Conservation (phyloP, 2,329 filamentous ascomycete species). For the Colletotrichum agaves region DNA sequence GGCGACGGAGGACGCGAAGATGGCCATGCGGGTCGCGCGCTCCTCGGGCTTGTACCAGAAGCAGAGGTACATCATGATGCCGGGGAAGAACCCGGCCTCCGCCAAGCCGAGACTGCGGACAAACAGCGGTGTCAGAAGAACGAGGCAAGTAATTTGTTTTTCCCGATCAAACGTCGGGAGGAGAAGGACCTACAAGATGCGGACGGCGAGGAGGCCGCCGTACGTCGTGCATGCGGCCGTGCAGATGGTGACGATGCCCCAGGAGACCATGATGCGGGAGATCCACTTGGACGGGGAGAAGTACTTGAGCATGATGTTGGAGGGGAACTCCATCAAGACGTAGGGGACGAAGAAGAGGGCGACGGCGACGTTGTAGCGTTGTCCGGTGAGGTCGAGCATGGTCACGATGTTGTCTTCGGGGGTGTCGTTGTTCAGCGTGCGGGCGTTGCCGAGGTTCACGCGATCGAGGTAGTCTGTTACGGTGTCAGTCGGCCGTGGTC, state of each 20-base stretch:
- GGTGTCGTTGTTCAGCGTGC: constrained; percentile 48
- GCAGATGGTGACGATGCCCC: constrained; percentile 62
- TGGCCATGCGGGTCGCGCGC: constrained; percentile 65
- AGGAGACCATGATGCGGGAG: constrained; percentile 54
- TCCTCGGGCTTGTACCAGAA: constrained; percentile 73
- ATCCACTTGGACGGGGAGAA: constrained; percentile 49
- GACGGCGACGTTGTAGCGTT: constrained; percentile 46
- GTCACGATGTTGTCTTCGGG: constrained; percentile 47
- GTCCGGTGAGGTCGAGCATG: constrained; percentile 45
- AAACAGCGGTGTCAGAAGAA: too few relatives aligned
- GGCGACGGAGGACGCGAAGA: constrained; percentile 69
- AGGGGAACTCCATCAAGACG: constrained; percentile 46
- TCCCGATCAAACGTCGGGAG: too few relatives aligned
- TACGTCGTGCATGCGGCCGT: constrained; percentile 60
- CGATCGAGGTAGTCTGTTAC: constrained; percentile 44
- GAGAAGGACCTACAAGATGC: constrained; percentile 50
- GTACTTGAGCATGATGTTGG: constrained; percentile 49
- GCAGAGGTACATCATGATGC: constrained; percentile 66
- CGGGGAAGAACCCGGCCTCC: constrained; percentile 64
- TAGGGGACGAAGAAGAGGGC: constrained; percentile 47
- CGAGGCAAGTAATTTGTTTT: too few relatives aligned
- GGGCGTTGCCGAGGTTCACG: constrained; percentile 48
- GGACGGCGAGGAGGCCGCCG: constrained; percentile 56
- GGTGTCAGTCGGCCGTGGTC: constrained; percentile 10
- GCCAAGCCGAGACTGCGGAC: constrained; percentile 55